These are phyloP conservation scores for Sicyos baderoa DNA, from an alignment of 306 rosid genomes.

Conservation along the genomic window DNA sequence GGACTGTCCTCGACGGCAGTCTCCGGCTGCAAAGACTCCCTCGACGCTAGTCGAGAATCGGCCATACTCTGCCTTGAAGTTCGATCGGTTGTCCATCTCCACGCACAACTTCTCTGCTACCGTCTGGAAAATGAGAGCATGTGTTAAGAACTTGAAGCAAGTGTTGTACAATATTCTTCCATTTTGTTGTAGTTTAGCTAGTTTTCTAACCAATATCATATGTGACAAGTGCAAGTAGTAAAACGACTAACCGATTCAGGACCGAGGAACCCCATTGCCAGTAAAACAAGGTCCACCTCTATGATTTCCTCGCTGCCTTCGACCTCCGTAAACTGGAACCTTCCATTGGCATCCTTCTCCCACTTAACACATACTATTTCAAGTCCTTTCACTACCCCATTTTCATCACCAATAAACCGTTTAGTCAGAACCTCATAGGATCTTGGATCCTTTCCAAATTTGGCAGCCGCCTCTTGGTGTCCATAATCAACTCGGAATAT, in stretches of 20 bases:
- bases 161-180: not conserved
- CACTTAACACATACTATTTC: conserved; percentile 64
- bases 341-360: conserved; percentile 89
- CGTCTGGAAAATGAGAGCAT: conserved; percentile 34
- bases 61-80: conserved; percentile 81
- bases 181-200: not conserved
- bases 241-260: conserved; percentile 75
- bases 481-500: conserved; percentile 91
- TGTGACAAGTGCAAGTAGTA: not conserved
- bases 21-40: conserved; percentile 82
- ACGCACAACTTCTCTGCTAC: conserved; percentile 66
- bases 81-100: conserved; percentile 73
- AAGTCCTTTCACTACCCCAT: conserved; percentile 71
- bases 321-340: conserved; percentile 75
- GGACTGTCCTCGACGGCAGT: conserved; percentile 91
- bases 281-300: conserved; percentile 71
- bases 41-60: conserved; percentile 70
- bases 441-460: conserved; percentile 93
- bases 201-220: not conserved
- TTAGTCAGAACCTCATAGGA: conserved; percentile 84
- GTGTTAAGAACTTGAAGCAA: not conserved
- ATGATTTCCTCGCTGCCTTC: conserved; percentile 84
- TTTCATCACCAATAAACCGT: conserved; percentile 83
- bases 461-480: conserved; percentile 86
- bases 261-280: conserved; percentile 99